Conservation (phyloP, 441 rosid genomes). For the Eutrema salsugineum region DNA sequence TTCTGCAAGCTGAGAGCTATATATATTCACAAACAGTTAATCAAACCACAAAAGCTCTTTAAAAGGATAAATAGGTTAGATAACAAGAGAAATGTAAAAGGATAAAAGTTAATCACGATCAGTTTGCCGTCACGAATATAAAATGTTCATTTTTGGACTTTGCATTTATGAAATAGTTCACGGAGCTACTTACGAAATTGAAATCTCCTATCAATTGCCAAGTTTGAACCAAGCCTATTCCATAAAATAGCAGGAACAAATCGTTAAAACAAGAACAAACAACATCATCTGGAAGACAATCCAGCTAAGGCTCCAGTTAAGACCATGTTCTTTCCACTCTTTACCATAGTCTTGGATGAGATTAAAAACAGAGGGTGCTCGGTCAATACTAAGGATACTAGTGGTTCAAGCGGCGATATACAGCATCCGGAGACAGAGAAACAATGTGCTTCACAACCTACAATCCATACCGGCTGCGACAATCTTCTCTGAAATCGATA, state of each 20-base stretch:
- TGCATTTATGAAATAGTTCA: conserved; percentile 5
- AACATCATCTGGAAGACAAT: too few relatives aligned
- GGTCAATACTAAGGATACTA: too few relatives aligned
- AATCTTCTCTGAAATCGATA: too few relatives aligned
- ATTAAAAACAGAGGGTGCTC: too few relatives aligned
- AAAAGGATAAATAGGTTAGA: background rate
- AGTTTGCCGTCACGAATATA: background rate
- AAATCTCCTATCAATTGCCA: background rate
- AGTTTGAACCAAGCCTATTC: background rate
- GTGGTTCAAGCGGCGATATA: too few relatives aligned
- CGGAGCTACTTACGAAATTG: background rate
- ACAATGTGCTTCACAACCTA: too few relatives aligned
- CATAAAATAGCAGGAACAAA: background rate
- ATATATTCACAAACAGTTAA: background rate
- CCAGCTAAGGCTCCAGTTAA: too few relatives aligned
- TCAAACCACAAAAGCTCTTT: background rate
- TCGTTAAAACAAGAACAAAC: background rate
- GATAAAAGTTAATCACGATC: too few relatives aligned
- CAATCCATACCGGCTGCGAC: too few relatives aligned
- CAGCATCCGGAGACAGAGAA: too few relatives aligned
- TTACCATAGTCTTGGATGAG: too few relatives aligned
- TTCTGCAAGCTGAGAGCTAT: conserved; percentile 18
- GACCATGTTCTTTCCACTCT: too few relatives aligned
- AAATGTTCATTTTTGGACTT: background rate
- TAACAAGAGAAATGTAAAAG: background rate